phyloP scores from a whole-genome alignment of 371 early-diverging fungal species.

The Mortierella sp. region DNA sequence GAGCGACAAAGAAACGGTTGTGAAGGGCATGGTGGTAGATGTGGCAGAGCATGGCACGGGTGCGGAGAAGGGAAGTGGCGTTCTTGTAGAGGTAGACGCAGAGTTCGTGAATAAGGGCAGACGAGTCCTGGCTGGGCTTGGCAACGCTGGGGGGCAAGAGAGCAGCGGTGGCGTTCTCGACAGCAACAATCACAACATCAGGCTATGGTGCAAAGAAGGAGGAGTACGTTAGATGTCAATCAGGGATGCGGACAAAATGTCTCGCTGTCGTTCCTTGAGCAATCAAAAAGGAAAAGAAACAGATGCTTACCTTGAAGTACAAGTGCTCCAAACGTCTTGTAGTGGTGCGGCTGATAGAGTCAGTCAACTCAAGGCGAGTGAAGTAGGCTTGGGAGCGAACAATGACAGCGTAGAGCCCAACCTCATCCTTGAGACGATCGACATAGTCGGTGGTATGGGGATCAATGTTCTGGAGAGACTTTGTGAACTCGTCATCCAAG shows the following conservation, averaged over 20 bases:
- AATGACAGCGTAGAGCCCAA: constrained; percentile 86
- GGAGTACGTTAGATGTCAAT: neutral
- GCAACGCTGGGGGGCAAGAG: constrained; percentile 61
- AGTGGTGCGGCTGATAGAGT: constrained; percentile 78
- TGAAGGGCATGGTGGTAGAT: constrained; percentile 97
- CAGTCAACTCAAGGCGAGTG: constrained; percentile 71
- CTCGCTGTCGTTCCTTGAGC: neutral
- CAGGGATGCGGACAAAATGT: neutral
- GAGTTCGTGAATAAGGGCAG: constrained; percentile 80
- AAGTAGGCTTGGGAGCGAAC: constrained; percentile 91
- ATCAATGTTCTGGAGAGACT: constrained; percentile 96
- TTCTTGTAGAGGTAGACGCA: constrained; percentile 94
- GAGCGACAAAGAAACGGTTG: constrained; percentile 92
- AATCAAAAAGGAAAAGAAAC: neutral
- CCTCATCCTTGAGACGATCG: constrained; percentile 94
- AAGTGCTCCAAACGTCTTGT: constrained; percentile 95
- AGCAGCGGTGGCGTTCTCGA: constrained; percentile 48
- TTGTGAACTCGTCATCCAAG: constrained; percentile 97
- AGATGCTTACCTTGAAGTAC: constrained; percentile 86
- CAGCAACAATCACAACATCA: constrained; percentile 51
- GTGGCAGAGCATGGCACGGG: constrained; percentile 97
- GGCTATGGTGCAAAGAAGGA: constrained; percentile 21
- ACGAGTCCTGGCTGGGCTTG: constrained; percentile 65
- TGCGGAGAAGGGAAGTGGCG: constrained; percentile 86
- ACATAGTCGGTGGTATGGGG: constrained; percentile 97